Base-by-base conservation (phyloP, 441 rosid genomes). In the Gossypium trilobum region DNA sequence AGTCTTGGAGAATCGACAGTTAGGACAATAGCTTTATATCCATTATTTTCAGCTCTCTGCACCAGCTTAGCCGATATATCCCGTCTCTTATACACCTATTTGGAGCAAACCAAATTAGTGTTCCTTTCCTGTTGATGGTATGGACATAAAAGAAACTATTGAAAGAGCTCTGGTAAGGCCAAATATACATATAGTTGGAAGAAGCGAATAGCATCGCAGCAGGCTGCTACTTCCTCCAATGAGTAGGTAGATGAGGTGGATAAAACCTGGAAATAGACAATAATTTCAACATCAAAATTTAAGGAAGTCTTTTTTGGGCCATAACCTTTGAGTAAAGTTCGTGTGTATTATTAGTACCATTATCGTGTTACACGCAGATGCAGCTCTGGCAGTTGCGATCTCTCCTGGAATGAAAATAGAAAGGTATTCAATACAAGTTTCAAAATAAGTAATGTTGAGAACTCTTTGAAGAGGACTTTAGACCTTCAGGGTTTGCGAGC, bases 211-310 rank as follows among this genome's bases (percentile, higher is more conserved):
- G 89, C 96, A 52, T 85, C 76, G 78, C 93, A 85, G 82, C 93
- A 87, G 11, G 90, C 78, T 62, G 97, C 93, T 78, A 93, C 89
- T 79, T 91, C 98, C 85, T 93, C 97, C 75, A 91, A 74, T 1
- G 88, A 82, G 82, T 86, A 83, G 51, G 80, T 74, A 74, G 96
- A 83, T 79, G 74, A 70, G 75, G 52, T 85, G 14, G 96, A 88
- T 68, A 92, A 74, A 74, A 87, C 84, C 94, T 87, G 79, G 59
- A 78, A 56, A 56, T 3, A 56, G 13, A 23, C 29, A 14, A 61
- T 5, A 13, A 46, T 0, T 50, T 48, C 10, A 3, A 25, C 39
- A 66, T 5, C 10, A 4, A 64, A 39, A 20, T 4, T 17, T 8
- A 8, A 36, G 51, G 3, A 10, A 62, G 25, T 23, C 29, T 22